Conservation (phyloP, 495 filamentous ascomycete genomes). For the Trichoderma virens region DNA sequence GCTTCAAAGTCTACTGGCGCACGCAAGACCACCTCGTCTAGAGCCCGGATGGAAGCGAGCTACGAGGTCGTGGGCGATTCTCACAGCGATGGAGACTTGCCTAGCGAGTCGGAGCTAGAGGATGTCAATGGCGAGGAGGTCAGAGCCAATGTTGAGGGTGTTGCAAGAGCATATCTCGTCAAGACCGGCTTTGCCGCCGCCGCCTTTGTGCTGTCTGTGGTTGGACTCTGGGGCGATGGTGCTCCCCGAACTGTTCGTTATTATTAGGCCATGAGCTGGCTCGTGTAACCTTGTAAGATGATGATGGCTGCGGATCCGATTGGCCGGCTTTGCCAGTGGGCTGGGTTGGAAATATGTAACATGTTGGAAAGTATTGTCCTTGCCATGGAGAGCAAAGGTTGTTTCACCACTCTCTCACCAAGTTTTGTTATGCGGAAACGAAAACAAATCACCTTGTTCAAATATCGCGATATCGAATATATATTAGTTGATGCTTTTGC, state of each 20-base stretch:
- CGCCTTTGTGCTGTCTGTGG: conserved; percentile 65
- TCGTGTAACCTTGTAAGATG: conserved; percentile 6
- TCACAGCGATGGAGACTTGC: conserved; percentile 40
- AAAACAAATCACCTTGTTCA: neutral
- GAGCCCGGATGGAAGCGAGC: conserved; percentile 42
- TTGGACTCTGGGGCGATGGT: conserved; percentile 88
- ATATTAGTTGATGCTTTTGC: neutral
- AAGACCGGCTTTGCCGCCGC: conserved; percentile 54
- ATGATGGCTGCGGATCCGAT: neutral
- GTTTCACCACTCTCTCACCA: neutral
- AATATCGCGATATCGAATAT: neutral
- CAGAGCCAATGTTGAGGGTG: conserved; percentile 57
- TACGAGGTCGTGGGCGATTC: conserved; percentile 56
- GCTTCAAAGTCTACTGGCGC: conserved; percentile 18
- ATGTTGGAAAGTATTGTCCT: neutral
- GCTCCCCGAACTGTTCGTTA: conserved; percentile 17
- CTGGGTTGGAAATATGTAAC: neutral
- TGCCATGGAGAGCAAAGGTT: neutral
- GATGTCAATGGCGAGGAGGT: conserved; percentile 78
- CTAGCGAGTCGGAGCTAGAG: conserved; percentile 31
- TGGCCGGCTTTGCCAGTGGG: neutral
- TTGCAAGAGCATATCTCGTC: conserved; percentile 51
- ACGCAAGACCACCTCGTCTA: conserved; percentile 15
- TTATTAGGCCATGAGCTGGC: conserved; percentile 6
- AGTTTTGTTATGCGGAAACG: neutral